Percentiles rank a stretch among this genome's conserved stretches.
Conservation (phyloP, 805 yeast genomes). For the Hanseniaspora nectarophila region DNA sequence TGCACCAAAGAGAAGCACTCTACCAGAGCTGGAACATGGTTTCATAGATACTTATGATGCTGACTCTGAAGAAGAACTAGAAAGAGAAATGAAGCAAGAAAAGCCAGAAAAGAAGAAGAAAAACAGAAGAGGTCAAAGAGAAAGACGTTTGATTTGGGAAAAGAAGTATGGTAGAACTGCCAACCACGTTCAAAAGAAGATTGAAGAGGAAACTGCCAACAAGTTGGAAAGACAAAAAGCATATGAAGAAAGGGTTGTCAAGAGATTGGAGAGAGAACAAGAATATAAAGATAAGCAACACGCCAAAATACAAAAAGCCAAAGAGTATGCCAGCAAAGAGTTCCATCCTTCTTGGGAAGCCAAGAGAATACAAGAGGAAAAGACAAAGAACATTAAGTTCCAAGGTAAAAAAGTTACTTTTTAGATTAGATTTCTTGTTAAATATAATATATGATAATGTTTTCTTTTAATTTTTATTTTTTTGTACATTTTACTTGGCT, state of each 20-base stretch:
- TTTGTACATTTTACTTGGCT: neutral
- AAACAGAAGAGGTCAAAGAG: constrained; percentile 93
- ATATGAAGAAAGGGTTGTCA: constrained; percentile 59
- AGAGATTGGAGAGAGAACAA: constrained; percentile 35
- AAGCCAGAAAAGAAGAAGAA: constrained; percentile 41
- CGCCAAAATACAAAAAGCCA: constrained; percentile 18
- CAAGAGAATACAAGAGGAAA: constrained; percentile 59
- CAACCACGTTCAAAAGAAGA: constrained; percentile 63
- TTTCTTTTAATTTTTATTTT: neutral
- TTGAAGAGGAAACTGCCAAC: constrained; percentile 42
- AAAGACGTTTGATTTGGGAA: constrained; percentile 95
- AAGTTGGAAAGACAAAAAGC: constrained; percentile 50
- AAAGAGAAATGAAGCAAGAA: constrained; percentile 33
- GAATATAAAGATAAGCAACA: constrained; percentile 28
- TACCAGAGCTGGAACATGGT: constrained; percentile 69
- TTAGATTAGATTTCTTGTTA: constrained; percentile 2
- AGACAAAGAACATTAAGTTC: constrained; percentile 52
- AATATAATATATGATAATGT: neutral
- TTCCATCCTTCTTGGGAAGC: constrained; percentile 99
- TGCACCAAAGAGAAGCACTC: constrained; percentile 28
- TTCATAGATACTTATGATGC: constrained; percentile 33
- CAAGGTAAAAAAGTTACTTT: constrained; percentile 77
- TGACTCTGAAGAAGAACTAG: constrained; percentile 51
- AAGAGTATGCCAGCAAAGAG: constrained; percentile 24
- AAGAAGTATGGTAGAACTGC: constrained; percentile 73